phyloP scores from a whole-genome alignment of 768 basidiomycete species.

The Suillus lakei region DNA sequence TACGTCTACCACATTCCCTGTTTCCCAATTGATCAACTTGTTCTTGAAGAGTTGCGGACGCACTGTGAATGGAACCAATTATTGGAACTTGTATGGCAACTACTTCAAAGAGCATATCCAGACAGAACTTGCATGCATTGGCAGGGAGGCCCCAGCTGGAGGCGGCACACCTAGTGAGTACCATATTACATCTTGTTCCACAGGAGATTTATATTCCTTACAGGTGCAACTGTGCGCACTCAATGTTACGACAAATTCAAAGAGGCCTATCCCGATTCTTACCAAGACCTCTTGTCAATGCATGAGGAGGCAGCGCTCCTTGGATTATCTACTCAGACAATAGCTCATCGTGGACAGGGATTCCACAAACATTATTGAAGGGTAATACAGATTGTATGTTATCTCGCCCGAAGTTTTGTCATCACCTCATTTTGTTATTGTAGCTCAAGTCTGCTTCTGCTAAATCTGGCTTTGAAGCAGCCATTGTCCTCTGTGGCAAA shows the following conservation, averaged over 20 bases:
- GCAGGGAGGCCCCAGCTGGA: neutral
- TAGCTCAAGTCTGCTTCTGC: neutral
- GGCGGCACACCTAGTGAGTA: neutral
- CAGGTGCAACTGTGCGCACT: neutral
- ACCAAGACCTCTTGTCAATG: neutral
- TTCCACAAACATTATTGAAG: neutral
- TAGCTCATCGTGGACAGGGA: constrained; percentile 3
- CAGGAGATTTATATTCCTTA: neutral
- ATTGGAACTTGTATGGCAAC: constrained; percentile 10
- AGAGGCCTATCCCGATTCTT: neutral
- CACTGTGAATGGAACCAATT: neutral
- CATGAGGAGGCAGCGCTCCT: neutral
- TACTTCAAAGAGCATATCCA: constrained; percentile 5
- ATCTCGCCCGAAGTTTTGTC: neutral
- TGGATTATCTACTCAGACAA: neutral
- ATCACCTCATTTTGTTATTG: neutral
- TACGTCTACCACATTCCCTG: neutral
- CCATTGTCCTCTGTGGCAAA: constrained; percentile 13
- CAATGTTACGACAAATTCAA: neutral
- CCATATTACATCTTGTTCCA: neutral
- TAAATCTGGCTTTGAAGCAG: neutral
- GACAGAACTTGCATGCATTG: constrained; percentile 6
- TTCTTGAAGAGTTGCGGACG: constrained; percentile 12
- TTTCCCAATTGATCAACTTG: constrained; percentile 9
- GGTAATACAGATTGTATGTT: neutral